Percentiles rank a stretch among this genome's conserved stretches.
phyloP scores from a whole-genome alignment of 139 green algal species.

The Haematococcus lacustris region DNA sequence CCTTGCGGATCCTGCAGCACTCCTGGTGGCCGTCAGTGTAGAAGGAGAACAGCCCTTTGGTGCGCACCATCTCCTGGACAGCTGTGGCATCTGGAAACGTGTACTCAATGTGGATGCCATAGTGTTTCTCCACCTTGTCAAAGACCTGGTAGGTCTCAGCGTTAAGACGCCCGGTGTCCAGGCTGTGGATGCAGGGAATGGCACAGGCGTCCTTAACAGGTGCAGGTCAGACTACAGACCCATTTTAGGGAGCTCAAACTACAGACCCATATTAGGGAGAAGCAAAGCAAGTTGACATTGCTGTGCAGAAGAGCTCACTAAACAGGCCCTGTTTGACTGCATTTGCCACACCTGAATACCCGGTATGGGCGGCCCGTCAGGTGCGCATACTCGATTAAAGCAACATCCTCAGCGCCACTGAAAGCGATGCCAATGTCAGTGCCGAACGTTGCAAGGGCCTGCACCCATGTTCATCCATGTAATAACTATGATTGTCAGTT shows the following conservation, averaged over 20 bases:
- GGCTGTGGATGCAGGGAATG: slow-evolving; percentile 25
- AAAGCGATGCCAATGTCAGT: slow-evolving; percentile 89
- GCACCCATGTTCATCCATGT: no score
- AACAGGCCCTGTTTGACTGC: neutral
- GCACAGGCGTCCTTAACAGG: no score
- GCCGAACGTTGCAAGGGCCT: slow-evolving; percentile 85
- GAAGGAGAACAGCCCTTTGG: slow-evolving; percentile 97
- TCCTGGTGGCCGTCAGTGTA: slow-evolving; percentile 97
- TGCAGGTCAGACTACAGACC: no score
- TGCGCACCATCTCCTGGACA: slow-evolving; percentile 81
- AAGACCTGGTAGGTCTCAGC: slow-evolving; percentile 94
- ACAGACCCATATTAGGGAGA: no score
- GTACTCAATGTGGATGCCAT: slow-evolving; percentile 96
- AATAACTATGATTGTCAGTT: no score
- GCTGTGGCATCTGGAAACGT: slow-evolving; percentile 92
- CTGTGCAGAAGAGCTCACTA: neutral
- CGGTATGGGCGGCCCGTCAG: slow-evolving; percentile 88
- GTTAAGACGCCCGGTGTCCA: slow-evolving; percentile 97
- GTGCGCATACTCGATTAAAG: slow-evolving; percentile 95
- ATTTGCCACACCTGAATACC: slow-evolving; percentile 77
- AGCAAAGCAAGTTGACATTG: no score
- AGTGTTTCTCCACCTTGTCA: slow-evolving; percentile 94
- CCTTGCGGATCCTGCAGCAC: slow-evolving; percentile 93
- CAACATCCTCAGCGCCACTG: slow-evolving; percentile 93
- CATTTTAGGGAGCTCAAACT: no score